Base-by-base conservation (phyloP, 1,284 basidiomycete genomes). In the Puccinia coronata region DNA sequence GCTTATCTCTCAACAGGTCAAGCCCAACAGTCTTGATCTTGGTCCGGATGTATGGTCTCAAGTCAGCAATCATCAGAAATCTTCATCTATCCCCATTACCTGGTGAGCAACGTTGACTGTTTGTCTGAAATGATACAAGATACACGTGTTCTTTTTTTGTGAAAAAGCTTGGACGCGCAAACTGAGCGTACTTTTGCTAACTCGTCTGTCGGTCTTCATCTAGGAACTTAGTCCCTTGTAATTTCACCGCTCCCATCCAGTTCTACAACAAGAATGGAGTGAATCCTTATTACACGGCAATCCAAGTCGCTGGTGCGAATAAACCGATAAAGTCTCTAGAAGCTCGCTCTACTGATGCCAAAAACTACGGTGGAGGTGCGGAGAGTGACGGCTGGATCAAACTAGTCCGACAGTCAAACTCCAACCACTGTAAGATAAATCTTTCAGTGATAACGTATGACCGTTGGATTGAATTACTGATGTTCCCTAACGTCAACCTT, bases 241-340 rank as follows among this genome's bases (percentile, higher is more conserved):
- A 49, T 28, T 71, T 71, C 47, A 53, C 25, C 23, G 31, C 47
- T 23, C 70, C 70, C 9, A 53, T 73, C 28, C 51, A 73, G 31
- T 73, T 73, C 34, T 73, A 53, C 47, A 73, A 73, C 36, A 73
- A 73, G 53, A 36, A 53, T 55, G 70, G 70, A 4, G 53, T 36
- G n/a, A 53, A 25, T 18, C 47, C 25, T 4, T 39, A 73, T 14
- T 73, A 53, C n/a, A 73, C 70, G 9, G 47, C 70, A 6, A 73
- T 73, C 36, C 70, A 73, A 73, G 53, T 73, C 2, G 53, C 47
- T 14, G 49, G 53, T 18, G 16, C 70, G 36, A 73, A 55, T 47
- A 36, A 31, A 20, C 49, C 70, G 49, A 73, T 71, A 5, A 71
- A 67, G 28, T 59, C 57, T 34, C 34, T 59, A 16, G 57, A 59